Evolutionary conservation across 2,329 filamentous ascomycete species (phyloP).

Genomic region (Nothophaeocryptopus gaeumannii): DNA sequence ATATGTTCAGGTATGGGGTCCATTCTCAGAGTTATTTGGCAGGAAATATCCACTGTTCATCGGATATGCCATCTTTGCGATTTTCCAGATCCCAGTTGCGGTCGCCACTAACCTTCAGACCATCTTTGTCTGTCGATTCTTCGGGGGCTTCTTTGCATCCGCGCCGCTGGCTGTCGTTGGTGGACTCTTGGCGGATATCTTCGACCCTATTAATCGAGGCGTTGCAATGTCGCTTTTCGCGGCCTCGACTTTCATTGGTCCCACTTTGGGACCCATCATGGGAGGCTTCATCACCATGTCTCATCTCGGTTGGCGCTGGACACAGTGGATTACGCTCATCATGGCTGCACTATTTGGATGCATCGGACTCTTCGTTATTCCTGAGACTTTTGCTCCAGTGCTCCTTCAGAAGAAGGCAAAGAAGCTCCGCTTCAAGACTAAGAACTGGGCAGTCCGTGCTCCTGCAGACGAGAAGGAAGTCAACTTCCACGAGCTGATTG

Average conservation of each 20-base stretch:
- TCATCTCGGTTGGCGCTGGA: slow-evolving; percentile 33
- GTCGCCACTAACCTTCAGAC: slow-evolving; percentile 55
- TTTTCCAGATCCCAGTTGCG: slow-evolving; percentile 56
- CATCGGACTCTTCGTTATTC: slow-evolving; percentile 46
- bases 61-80: slow-evolving; percentile 43
- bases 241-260: slow-evolving; percentile 29
- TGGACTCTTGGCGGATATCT: slow-evolving; percentile 29
- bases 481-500: slow-evolving; percentile 45
- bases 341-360: slow-evolving; percentile 45
- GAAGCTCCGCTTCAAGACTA: slow-evolving; percentile 55
- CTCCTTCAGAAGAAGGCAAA: slow-evolving; percentile 49
- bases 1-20: slow-evolving; percentile 18
- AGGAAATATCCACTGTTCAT: slow-evolving; percentile 42
- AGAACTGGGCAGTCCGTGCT: slow-evolving; percentile 29
- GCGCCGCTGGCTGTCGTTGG: slow-evolving; percentile 50
- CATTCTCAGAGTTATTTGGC: slow-evolving; percentile 54
- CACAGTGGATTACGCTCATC: slow-evolving; percentile 33
- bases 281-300: slow-evolving; percentile 30
- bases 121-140: slow-evolving; percentile 54
- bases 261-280: slow-evolving; percentile 24
- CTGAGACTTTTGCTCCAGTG: slow-evolving; percentile 49
- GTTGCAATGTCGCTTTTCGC: slow-evolving; percentile 28
- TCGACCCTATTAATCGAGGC: slow-evolving; percentile 27
- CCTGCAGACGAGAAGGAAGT: slow-evolving; percentile 43
- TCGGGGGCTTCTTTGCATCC: slow-evolving; percentile 54